A percentile compares a stretch with the other conserved stretches of the same genome.
Evolutionary conservation across 306 rosid species (phyloP).

Genomic region (Oxytropis ochrocephala): DNA sequence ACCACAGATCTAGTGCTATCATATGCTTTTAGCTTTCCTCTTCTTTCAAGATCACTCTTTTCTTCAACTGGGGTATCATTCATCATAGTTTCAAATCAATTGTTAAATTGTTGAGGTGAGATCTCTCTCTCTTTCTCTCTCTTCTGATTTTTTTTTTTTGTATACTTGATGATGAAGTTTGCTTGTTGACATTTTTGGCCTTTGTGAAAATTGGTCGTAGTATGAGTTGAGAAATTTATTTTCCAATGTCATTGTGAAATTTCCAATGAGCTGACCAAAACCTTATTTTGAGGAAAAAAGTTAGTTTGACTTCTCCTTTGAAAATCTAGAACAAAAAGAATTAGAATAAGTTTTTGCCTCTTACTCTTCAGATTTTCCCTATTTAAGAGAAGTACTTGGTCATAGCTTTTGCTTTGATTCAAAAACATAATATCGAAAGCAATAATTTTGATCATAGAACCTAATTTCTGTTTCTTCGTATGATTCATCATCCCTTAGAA

Average conservation of each 20-base stretch:
- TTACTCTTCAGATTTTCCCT: neutral
- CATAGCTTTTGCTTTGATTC: slow-evolving; percentile 31
- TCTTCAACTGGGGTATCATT: slow-evolving; percentile 13
- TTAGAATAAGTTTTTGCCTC: neutral
- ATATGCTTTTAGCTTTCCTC: slow-evolving; percentile 8
- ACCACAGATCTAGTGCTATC: slow-evolving; percentile 56
- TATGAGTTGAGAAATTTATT: slow-evolving; percentile 7
- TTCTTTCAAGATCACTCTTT: slow-evolving; percentile 37
- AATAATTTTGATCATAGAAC: neutral
- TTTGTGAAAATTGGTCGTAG: slow-evolving; percentile 17
- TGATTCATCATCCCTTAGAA: slow-evolving; percentile 10
- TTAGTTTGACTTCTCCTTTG: slow-evolving; percentile 33
- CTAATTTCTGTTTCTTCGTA: slow-evolving; percentile 13
- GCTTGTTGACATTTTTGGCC: slow-evolving; percentile 23
- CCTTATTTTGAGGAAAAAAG: slow-evolving; percentile 15
- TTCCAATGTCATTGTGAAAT: slow-evolving; percentile 43
- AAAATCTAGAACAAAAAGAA: neutral
- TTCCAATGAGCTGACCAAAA: slow-evolving; percentile 36
- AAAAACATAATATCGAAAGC: neutral
- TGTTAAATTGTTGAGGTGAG: slow-evolving; percentile 40
- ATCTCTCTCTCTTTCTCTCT: slow-evolving; percentile 9
- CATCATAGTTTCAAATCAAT: slow-evolving; percentile 7
- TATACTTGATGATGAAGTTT: slow-evolving; percentile 1
- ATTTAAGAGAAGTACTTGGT: slow-evolving; percentile 23
- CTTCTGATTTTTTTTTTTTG: neutral